Base-by-base conservation (phyloP, 1,284 basidiomycete genomes). In the Austroboletus novae-zelandiae region DNA sequence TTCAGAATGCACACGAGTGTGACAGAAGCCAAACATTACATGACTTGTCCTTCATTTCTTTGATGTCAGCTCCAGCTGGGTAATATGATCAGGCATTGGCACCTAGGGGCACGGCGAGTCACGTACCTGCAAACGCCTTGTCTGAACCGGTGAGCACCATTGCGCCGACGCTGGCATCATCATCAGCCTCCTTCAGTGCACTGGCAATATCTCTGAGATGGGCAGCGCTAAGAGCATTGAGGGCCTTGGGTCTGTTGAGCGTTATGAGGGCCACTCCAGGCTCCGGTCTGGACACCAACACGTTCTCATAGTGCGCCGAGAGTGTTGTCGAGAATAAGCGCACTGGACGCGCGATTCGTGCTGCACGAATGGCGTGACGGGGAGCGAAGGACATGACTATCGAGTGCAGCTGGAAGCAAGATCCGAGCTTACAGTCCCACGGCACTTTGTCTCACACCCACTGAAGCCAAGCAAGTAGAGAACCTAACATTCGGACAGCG, bases 71-170 rank as follows among this genome's bases (percentile, higher is more conserved):
- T 13, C 89, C 91, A 53, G 91, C 94, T 84, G 61, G 46, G 36
- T 43, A 34, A 9, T 32, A 35, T 29, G 39, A 40, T 31, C 35
- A 29, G 20, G 5, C 20, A 23, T 23, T 23, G 20, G 20, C 20
- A n/a, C n/a, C n/a, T n/a, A n/a, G n/a, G n/a, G n/a, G n/a, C n/a
- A 23, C 5, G 20, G 20, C 69, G 52, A 15, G 15, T 14, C 10
- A 67, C 75, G 46, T 58, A 90, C 89, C 89, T 56, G 96, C 96
- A 68, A 99, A 99, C 3, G 93, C 94, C 72, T 83, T 91, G 52
- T 94, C 92, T 34, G 87, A 90, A 2, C 97, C 97, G 2, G 96
- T 99, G 51, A 99, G 71, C 14, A 99, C 94, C 60, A 99, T 86
- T 20, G 93, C 94, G 42, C 88, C 83, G 45, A 91, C 75, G 10